phyloP scores from a whole-genome alignment of 2,329 filamentous ascomycete genomes.

The Exophiala viscosa region DNA sequence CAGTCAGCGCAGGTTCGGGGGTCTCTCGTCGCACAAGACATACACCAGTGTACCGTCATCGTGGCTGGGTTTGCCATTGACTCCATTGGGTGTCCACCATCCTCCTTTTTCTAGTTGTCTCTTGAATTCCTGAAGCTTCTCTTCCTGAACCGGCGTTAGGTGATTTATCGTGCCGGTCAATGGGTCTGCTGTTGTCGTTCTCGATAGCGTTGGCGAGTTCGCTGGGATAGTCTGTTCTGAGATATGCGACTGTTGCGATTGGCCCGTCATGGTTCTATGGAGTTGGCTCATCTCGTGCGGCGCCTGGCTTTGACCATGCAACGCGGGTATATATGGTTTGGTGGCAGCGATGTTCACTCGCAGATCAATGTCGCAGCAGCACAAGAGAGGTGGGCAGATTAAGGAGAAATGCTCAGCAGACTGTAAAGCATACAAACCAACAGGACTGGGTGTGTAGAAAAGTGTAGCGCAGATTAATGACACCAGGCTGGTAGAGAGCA shows the following conservation, averaged over 20 bases:
- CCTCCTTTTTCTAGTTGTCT: slow-evolving; percentile 60
- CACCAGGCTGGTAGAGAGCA: no score
- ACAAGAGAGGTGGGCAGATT: no score
- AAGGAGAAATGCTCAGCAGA: no score
- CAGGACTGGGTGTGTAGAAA: no score
- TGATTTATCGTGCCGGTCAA: slow-evolving; percentile 70
- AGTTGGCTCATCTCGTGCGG: slow-evolving; percentile 20
- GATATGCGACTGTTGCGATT: slow-evolving; percentile 27
- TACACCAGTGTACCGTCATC: slow-evolving; percentile 49
- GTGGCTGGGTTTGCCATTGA: slow-evolving; percentile 40
- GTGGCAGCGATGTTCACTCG: no score
- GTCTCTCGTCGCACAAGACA: slow-evolving; percentile 19
- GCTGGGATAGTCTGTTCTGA: slow-evolving; percentile 20
- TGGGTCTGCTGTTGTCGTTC: slow-evolving; percentile 27
- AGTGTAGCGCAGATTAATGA: no score
- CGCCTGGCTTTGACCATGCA: no score
- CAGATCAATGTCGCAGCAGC: no score
- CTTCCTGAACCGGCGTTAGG: slow-evolving; percentile 65
- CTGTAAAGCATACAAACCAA: no score
- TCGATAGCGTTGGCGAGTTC: slow-evolving; percentile 12
- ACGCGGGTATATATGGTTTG: no score
- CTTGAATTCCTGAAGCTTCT: slow-evolving; percentile 70
- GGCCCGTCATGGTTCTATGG: slow-evolving; percentile 27
- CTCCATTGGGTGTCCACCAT: slow-evolving; percentile 41
- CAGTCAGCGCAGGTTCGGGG: slow-evolving; percentile 11